Evolutionary conservation across 768 basidiomycete species (phyloP).

Genomic region (Rhizopogon vinicolor): DNA sequence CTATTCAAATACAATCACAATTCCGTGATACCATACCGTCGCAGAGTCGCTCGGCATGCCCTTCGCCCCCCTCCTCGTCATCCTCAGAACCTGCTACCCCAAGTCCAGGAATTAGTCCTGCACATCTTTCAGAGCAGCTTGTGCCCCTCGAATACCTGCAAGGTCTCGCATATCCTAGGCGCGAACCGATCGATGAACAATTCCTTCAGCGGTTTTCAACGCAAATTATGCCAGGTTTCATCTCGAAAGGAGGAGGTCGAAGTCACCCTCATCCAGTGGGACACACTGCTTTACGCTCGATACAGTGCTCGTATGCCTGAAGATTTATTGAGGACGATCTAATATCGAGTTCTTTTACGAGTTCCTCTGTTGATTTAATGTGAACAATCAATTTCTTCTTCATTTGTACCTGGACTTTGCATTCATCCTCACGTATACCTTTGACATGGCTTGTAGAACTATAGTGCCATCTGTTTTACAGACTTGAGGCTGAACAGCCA

Average conservation of each 20-base stretch:
- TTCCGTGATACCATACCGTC: conserved; percentile 17
- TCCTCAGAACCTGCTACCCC: conserved; percentile 36
- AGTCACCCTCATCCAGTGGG: conserved; percentile 11
- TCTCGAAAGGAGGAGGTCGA: conserved; percentile 12
- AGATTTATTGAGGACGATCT: neutral
- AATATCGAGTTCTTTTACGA: neutral
- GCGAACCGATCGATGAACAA: conserved; percentile 63
- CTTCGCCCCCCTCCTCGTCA: conserved; percentile 31
- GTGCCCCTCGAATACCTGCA: conserved; percentile 65
- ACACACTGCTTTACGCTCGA: neutral
- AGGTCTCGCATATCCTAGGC: conserved; percentile 45
- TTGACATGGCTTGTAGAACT: neutral
- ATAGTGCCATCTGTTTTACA: neutral
- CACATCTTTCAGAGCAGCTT: conserved; percentile 31
- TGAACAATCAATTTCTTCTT: neutral
- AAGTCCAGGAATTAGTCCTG: conserved; percentile 20
- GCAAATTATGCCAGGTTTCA: conserved; percentile 13
- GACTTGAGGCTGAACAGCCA: neutral
- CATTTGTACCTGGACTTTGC: neutral
- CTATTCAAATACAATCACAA: conserved; percentile 6
- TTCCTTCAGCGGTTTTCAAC: conserved; percentile 53
- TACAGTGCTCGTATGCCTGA: neutral
- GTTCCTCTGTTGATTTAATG: neutral
- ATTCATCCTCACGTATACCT: neutral
- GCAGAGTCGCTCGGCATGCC: conserved; percentile 20